These are phyloP conservation scores for Nitzschia sp. DNA, from an alignment of 108 stramenopile species.

Conservation along the genomic window DNA sequence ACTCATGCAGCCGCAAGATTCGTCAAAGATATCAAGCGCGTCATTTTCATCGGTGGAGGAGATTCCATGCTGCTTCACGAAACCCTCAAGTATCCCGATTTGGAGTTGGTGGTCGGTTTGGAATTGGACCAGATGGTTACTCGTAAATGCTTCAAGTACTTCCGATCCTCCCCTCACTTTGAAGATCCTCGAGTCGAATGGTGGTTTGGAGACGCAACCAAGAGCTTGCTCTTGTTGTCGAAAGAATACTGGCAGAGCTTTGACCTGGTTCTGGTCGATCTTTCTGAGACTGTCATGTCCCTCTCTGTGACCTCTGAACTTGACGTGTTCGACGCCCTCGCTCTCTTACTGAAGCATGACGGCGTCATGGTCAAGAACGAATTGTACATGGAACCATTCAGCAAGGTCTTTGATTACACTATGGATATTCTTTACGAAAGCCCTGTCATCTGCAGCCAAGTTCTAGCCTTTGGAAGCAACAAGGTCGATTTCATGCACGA, in stretches of 20 bases:
- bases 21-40: constrained; percentile 60
- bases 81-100: constrained; percentile 71
- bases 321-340: constrained; percentile 74
- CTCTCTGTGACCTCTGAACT: constrained; percentile 70
- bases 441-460: constrained; percentile 77
- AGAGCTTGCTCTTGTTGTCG: constrained; percentile 65
- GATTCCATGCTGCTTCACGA: constrained; percentile 83
- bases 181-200: constrained; percentile 76
- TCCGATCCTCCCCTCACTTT: constrained; percentile 76
- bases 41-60: constrained; percentile 79
- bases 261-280: constrained; percentile 78
- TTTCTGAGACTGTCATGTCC: constrained; percentile 86
- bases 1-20: constrained; percentile 77
- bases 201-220: constrained; percentile 88
- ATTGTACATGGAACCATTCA: constrained; percentile 67
- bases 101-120: constrained; percentile 73
- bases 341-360: constrained; percentile 67
- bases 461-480: constrained; percentile 72
- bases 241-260: constrained; percentile 80
- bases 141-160: constrained; percentile 69
- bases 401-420: constrained; percentile 61
- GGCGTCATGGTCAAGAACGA: constrained; percentile 85
- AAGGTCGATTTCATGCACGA: constrained; percentile 65
- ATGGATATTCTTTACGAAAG: constrained; percentile 44
- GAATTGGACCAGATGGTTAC: constrained; percentile 84